Base-by-base conservation (phyloP, 805 yeast species). In the Yarrowia sp. region DNA sequence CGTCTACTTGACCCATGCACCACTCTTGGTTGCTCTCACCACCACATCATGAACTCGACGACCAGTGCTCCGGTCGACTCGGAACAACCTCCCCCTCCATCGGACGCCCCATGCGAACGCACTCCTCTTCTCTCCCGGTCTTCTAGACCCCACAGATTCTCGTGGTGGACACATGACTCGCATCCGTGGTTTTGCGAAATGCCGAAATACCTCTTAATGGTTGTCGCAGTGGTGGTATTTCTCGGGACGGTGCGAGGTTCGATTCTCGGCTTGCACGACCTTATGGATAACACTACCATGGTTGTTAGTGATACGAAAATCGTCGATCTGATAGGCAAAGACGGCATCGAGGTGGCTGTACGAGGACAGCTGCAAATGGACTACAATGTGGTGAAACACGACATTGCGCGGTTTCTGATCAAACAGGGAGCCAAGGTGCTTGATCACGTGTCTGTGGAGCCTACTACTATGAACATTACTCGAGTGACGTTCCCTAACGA, bases 181-280 rank as follows among this genome's bases (percentile, higher is more conserved):
- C 61, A 53, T n/a, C 47, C 44, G n/a, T 53, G 61, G 61, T 53
- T 53, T 11, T 53, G 61, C 8, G 61, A 53, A 32, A 53, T 53
- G 61, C 61, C 61, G 14, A 53, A 53, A 47, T 53, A 53, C 8
- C 28, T 53, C 28, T 17, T 53, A 5, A 53, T 53, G 44, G 38
- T 53, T 6, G 47, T 53, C 22, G 45, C 15, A 8, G 42, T 53
- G 6, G 47, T 53, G 36, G 47, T 53, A 6, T 53, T 53, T 53
- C 31, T 53, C 17, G 61, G 47, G 4, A 53, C 61, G 13, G 61
- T 53, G 31, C 61, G 47, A 2, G 61, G 61, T 4, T 39, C 61
- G 31, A 53, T 53, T 31, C 32, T 53, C 14, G 61, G 61, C 4
- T 8, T 53, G 11, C 61, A 39, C 47, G n/a, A n/a, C 4, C 15